Evolutionary conservation across 495 filamentous ascomycete genomes (phyloP), one percentile per base, ranked within the genome.

Genomic region (Trichoderma virens): DNA sequence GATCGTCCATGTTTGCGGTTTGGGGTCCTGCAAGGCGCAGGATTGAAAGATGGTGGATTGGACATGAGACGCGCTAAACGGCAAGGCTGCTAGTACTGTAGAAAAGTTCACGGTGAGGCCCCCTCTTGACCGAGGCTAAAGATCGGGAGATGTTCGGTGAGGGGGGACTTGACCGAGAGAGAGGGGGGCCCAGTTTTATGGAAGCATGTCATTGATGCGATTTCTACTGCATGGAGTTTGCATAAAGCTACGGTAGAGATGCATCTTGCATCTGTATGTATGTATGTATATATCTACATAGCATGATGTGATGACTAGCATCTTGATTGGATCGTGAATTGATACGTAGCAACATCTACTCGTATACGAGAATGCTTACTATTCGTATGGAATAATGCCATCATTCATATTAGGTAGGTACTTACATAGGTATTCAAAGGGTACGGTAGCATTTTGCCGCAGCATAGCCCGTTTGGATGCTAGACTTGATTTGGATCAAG

Each of bases 1-100:
- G 82, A 74, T 96, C 91, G 73, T 96, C 93, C 90, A 98, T 97
- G 41, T 43, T 76, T 67, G 59, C 63, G 67, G 62, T 47, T 16
- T n/a, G 43, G 38, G 25, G 18, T 38, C 56, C 56, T 31, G 28
- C 31, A 60, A 14, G 16, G 27, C 18, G 56, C 28, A 60, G 31
- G 56, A 60, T 60, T 5, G 31, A 39, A 39, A n/a, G 28, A 20
- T 27, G 54, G 18, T 28, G 9, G 23, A 32, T 28, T 13, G 39
- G 16, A n/a, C 41, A 18, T 56, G 51, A 56, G 18, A 38, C 32
- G 59, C 59, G 59, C 35, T 41, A 41, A n/a, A n/a, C 31, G 59
- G 59, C 59, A 35, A 35, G 59, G 59, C 59, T 35, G 35, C 25
- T 23, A n/a, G 18, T 20, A 23, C 13, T 61, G 8, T 20, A 13